These are phyloP conservation scores for Pseudocercospora vitis DNA, from an alignment of 2,329 filamentous ascomycete species.

Conservation along the genomic window DNA sequence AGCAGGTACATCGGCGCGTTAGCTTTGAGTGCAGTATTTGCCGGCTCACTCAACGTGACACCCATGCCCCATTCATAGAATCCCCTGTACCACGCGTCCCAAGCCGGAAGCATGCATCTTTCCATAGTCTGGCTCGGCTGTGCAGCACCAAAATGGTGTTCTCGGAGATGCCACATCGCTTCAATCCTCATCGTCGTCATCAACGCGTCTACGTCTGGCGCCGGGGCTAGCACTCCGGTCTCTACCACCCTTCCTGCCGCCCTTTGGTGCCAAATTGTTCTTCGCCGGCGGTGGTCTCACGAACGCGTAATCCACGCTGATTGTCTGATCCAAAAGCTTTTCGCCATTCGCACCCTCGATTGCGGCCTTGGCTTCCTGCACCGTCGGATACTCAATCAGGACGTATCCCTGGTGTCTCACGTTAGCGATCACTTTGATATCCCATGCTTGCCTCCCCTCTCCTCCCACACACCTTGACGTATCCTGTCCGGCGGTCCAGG, in stretches of 20 bases:
- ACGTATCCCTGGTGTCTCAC: conserved; percentile 66
- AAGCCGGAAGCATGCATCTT: too few relatives aligned
- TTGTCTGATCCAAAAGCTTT: conserved; percentile 77
- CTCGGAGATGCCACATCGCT: too few relatives aligned
- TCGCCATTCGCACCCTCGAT: conserved; percentile 76
- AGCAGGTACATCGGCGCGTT: too few relatives aligned
- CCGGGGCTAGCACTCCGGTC: conserved; percentile 48
- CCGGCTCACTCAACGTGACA: too few relatives aligned
- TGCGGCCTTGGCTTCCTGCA: conserved; percentile 76
- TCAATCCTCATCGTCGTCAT: conserved; percentile 26
- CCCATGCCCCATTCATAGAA: too few relatives aligned
- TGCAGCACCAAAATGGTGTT: too few relatives aligned
- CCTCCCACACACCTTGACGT: conserved; percentile 69
- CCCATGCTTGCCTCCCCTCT: too few relatives aligned
- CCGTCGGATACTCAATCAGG: conserved; percentile 78
- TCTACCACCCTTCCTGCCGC: conserved; percentile 37
- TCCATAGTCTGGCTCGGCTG: too few relatives aligned
- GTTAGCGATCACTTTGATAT: conserved; percentile 14
- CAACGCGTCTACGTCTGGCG: conserved; percentile 33
- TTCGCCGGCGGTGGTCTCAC: conserved; percentile 73
- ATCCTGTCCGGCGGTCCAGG: conserved; percentile 76
- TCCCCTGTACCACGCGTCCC: too few relatives aligned
- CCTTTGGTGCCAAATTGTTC: conserved; percentile 34
- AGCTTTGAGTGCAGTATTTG: too few relatives aligned
- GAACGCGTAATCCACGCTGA: conserved; percentile 81